Conservation (phyloP, 495 filamentous ascomycete genomes). For the Penicillium psychrofluorescens region DNA sequence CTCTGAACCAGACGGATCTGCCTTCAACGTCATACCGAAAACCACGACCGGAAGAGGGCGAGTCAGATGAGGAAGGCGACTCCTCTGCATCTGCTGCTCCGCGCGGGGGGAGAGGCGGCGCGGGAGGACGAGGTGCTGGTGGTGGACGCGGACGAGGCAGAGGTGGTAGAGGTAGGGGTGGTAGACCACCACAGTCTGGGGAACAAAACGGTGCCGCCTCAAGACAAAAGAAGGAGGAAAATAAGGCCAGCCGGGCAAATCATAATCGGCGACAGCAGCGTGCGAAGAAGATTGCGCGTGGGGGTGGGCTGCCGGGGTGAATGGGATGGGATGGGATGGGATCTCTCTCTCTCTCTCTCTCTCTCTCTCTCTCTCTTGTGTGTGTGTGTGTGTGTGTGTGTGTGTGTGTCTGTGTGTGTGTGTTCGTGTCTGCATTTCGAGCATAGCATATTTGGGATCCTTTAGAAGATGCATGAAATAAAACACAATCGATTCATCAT, state of each 20-base stretch:
- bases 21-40: slow-evolving; percentile 51
- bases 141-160: slow-evolving; percentile 41
- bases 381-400: too few relatives aligned
- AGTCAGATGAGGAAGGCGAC: slow-evolving; percentile 15
- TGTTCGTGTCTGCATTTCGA: too few relatives aligned
- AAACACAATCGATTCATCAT: slow-evolving; percentile 11
- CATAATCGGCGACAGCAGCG: slow-evolving; percentile 71
- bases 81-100: slow-evolving; percentile 36
- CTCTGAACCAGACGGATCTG: slow-evolving; percentile 48
- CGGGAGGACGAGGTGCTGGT: slow-evolving; percentile 38
- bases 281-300: slow-evolving; percentile 70
- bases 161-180: slow-evolving; percentile 51
- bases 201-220: slow-evolving; percentile 53
- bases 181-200: slow-evolving; percentile 21
- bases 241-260: slow-evolving; percentile 68
- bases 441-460: too few relatives aligned
- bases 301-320: slow-evolving; percentile 47
- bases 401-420: too few relatives aligned
- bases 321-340: background rate
- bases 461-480: background rate
- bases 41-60: slow-evolving; percentile 28
- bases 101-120: slow-evolving; percentile 43
- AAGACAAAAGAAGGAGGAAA: slow-evolving; percentile 67
- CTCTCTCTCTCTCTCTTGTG: too few relatives aligned
- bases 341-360: too few relatives aligned